Evolutionary conservation across 2,329 filamentous ascomycete genomes (phyloP).

Genomic region (Ophiostoma tasmaniense): DNA sequence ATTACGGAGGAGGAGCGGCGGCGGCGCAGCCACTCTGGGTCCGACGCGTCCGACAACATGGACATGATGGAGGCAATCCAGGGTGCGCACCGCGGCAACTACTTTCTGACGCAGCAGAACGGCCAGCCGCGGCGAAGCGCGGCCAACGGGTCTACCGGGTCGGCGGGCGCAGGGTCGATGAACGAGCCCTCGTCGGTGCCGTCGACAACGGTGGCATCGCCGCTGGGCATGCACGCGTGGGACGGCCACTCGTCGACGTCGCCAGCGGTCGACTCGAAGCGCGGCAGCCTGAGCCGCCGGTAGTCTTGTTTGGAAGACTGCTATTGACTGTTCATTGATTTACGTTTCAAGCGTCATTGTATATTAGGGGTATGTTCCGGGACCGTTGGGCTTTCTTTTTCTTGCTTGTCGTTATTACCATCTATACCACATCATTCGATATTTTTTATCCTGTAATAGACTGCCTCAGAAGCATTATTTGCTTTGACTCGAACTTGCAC

Average conservation of each 20-base stretch:
- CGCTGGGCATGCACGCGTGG: conserved; percentile 8
- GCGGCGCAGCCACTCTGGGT: conserved; percentile 6
- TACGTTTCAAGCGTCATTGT: background rate
- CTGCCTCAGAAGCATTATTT: background rate
- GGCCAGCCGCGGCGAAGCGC: conserved; percentile 2
- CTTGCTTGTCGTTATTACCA: background rate
- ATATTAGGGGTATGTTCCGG: background rate
- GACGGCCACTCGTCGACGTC: conserved; percentile 1
- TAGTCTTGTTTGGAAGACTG: background rate
- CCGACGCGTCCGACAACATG: conserved; percentile 8
- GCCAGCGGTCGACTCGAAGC: background rate
- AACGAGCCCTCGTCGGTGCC: background rate
- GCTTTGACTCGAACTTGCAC: no score
- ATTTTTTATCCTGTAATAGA: background rate
- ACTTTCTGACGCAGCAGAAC: conserved; percentile 16
- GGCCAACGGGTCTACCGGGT: background rate
- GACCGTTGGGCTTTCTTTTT: background rate
- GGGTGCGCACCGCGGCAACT: conserved; percentile 18
- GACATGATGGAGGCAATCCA: conserved; percentile 10
- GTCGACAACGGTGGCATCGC: conserved; percentile 4
- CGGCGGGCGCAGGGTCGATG: background rate
- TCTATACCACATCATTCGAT: background rate
- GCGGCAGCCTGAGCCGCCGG: background rate
- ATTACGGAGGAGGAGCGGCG: conserved; percentile 17
- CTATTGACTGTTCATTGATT: background rate